Evolutionary conservation across 2,329 filamentous ascomycete species (phyloP).

Genomic region (Capronia americana): DNA sequence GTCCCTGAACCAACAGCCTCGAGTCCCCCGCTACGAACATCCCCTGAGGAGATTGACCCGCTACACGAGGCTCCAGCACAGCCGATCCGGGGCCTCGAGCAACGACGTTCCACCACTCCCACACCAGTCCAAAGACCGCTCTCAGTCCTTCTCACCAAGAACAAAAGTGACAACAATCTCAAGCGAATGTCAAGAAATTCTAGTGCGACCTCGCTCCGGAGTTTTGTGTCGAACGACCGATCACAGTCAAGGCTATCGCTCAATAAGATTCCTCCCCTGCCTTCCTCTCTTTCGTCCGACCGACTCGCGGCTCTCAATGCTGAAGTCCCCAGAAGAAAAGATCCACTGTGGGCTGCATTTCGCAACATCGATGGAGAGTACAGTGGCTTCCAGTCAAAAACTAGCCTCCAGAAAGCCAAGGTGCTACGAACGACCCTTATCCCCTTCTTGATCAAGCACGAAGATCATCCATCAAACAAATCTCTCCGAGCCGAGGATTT

Average conservation of each 20-base stretch:
- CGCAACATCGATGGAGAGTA: conserved; percentile 69
- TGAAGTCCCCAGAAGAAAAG: conserved; percentile 63
- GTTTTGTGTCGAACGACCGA: conserved; percentile 56
- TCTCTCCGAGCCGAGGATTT: conserved; percentile 77
- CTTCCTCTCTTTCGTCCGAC: conserved; percentile 49
- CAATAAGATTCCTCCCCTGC: conserved; percentile 56
- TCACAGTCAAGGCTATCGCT: conserved; percentile 50
- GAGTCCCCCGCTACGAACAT: conserved; percentile 26
- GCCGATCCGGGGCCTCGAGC: not conserved
- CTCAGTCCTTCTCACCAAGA: conserved; percentile 48
- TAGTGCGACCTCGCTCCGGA: conserved; percentile 49
- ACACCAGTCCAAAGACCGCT: conserved; percentile 46
- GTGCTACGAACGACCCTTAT: conserved; percentile 74
- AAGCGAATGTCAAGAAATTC: conserved; percentile 47
- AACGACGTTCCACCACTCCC: conserved; percentile 1
- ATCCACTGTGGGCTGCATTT: conserved; percentile 73
- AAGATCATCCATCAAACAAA: conserved; percentile 69
- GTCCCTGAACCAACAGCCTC: conserved; percentile 26
- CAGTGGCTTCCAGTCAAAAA: conserved; percentile 72
- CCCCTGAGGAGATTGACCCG: conserved; percentile 1
- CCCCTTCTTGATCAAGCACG: conserved; percentile 76
- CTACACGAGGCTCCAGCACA: conserved; percentile 6
- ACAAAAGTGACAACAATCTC: conserved; percentile 44
- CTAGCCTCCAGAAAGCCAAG: conserved; percentile 74
- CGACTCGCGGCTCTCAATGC: conserved; percentile 40